A percentile compares a stretch with the other conserved stretches of the same genome.
Evolutionary conservation across 768 basidiomycete genomes (phyloP).

Genomic region (Postia placenta): DNA sequence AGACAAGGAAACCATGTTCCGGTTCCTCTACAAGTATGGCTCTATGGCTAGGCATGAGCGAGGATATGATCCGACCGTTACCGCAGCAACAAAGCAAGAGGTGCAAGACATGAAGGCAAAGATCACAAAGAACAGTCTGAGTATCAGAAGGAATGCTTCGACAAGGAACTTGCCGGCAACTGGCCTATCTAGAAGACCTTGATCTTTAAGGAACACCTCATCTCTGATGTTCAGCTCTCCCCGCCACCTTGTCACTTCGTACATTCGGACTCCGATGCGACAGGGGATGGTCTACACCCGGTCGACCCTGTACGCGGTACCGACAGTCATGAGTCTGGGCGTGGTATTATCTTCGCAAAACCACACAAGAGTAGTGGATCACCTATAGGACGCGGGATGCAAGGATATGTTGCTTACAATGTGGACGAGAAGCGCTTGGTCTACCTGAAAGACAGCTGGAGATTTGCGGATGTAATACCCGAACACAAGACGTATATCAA

Average conservation of each 20-base stretch:
- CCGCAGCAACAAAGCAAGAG: background rate
- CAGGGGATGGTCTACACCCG: no score
- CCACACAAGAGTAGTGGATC: background rate
- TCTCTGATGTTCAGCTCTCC: no score
- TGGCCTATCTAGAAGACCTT: no score
- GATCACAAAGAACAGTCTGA: background rate
- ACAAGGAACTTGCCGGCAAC: background rate
- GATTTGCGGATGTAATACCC: background rate
- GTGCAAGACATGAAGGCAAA: background rate
- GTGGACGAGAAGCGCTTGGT: background rate
- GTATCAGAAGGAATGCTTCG: background rate
- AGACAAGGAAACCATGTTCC: conserved; percentile 1
- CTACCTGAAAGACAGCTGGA: conserved; percentile 13
- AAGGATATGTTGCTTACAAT: conserved; percentile 10
- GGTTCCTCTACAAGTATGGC: conserved; percentile 1
- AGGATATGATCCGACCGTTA: background rate
- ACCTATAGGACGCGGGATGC: conserved; percentile 4
- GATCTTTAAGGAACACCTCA: no score
- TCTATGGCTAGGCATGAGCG: background rate
- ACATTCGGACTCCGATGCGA: no score
- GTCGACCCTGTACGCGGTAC: no score
- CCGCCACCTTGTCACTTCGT: no score
- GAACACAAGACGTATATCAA: conserved; percentile 4
- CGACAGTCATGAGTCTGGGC: background rate
- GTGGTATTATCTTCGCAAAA: conserved; percentile 7